Base-by-base conservation (phyloP, 495 filamentous ascomycete species). In the Margaritispora aquatica region DNA sequence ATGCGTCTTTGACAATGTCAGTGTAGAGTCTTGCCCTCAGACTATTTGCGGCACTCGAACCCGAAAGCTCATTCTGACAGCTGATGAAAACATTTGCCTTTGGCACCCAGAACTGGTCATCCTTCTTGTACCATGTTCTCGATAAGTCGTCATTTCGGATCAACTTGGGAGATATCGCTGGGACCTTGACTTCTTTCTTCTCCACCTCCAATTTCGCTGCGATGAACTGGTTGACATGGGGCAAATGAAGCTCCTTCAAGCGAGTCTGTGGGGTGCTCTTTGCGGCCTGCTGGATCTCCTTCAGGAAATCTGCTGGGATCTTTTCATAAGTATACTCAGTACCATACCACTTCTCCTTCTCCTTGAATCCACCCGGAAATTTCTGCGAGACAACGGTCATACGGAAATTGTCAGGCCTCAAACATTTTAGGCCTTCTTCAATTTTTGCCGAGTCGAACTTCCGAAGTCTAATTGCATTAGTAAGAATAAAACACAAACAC, bases 41-140 rank as follows among this genome's bases (percentile, higher is more conserved):
- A 20, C 80, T 73, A 53, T 85, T 91, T 46, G 85, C 83, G 2
- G 94, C 89, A 3, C 88, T 92, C 1, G 88, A 81, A 70, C 83
- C 85, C 22, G 86, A 82, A 31, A 96, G 68, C 4, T 91, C 88
- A 57, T 88, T 96, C 60, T 88, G 83, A 62, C 95, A 79, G 51
- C 83, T 88, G 41, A 96, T 80, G 64, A 90, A 80, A 17, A 97
- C 70, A 62, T 88, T 96, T 0, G 86, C 94, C 71, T 96, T 97
- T 1, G 94, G 94, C 2, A 99, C 94, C 94, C 94, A 99, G 74
- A 97, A 99, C 0, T 84, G 89, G 65, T 99, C 94, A 64, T 99
- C 94, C 73, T 97, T 97, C 80, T 99, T 99, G 74, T 83, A 97
- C 94, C 94, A 99, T n/a, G 89, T 84, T 27, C 94, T 85, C 1